These are phyloP conservation scores for Nematocida displodere DNA, from an alignment of 371 early-diverging fungal genomes.

Conservation along the genomic window DNA sequence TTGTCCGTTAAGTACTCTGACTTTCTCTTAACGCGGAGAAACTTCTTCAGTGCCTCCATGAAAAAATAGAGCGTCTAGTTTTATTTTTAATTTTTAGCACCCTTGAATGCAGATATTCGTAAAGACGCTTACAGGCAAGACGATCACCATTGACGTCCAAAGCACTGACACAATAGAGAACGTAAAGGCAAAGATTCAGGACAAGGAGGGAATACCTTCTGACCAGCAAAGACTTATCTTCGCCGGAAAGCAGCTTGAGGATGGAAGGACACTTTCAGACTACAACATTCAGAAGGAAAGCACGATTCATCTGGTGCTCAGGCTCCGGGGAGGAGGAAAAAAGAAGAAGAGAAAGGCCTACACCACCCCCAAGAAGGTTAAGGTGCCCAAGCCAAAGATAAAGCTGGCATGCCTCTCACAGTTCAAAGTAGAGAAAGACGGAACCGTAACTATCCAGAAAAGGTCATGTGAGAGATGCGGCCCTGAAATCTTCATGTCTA, in stretches of 20 bases:
- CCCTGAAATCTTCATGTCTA: slow-evolving; percentile 94
- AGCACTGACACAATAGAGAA: slow-evolving; percentile 85
- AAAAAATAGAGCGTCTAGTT: not conserved
- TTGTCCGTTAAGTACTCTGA: slow-evolving; percentile 45
- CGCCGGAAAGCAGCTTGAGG: slow-evolving; percentile 78
- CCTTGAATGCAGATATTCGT: slow-evolving; percentile 78
- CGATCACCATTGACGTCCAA: slow-evolving; percentile 92
- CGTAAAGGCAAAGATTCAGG: slow-evolving; percentile 92
- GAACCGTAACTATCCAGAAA: slow-evolving; percentile 89
- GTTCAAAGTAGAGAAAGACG: slow-evolving; percentile 75
- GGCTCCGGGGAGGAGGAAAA: slow-evolving; percentile 80
- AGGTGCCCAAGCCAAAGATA: slow-evolving; percentile 67
- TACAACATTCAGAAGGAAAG: slow-evolving; percentile 85
- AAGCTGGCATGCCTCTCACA: slow-evolving; percentile 92
- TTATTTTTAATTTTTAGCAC: slow-evolving; percentile 44
- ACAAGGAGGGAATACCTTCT: slow-evolving; percentile 80
- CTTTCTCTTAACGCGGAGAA: slow-evolving; percentile 47
- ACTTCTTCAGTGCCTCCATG: slow-evolving; percentile 39
- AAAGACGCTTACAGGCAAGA: slow-evolving; percentile 94
- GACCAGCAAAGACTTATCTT: slow-evolving; percentile 76
- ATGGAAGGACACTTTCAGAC: slow-evolving; percentile 69
- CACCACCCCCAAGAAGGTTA: slow-evolving; percentile 63
- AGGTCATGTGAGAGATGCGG: slow-evolving; percentile 86
- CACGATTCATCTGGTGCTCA: slow-evolving; percentile 90
- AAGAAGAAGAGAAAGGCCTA: slow-evolving; percentile 65